phyloP scores from a whole-genome alignment of 306 rosid genomes.

The Lathyrus tuberosus region DNA sequence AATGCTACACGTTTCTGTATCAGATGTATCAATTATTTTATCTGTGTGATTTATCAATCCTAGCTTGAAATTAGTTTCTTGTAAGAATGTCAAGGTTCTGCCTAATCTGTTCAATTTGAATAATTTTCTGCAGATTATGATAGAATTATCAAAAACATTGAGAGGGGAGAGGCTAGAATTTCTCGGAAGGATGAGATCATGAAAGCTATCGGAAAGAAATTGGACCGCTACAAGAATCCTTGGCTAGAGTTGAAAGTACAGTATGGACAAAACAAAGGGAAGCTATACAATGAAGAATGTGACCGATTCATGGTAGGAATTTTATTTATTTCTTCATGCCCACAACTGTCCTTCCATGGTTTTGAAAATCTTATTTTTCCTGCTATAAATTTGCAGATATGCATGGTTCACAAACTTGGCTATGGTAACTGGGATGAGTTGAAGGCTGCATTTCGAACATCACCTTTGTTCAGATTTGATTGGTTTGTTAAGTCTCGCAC shows the following conservation, averaged over 20 bases:
- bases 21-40: background rate
- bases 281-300: constrained; percentile 97
- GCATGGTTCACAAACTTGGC: constrained; percentile 99
- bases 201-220: constrained; percentile 98
- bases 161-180: constrained; percentile 99
- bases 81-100: background rate
- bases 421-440: constrained; percentile 99
- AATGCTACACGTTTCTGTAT: constrained; percentile 14
- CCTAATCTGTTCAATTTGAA: constrained; percentile 30
- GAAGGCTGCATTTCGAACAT: constrained; percentile 96
- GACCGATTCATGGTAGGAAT: constrained; percentile 88
- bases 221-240: constrained; percentile 99
- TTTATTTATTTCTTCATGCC: constrained; percentile 7
- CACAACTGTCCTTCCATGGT: background rate
- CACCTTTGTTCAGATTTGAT: constrained; percentile 96
- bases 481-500: constrained; percentile 99
- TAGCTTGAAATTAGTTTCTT: constrained; percentile 27
- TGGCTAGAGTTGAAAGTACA: constrained; percentile 97
- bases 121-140: constrained; percentile 72
- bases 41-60: constrained; percentile 20
- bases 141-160: constrained; percentile 93
- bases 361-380: background rate
- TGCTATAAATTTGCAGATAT: constrained; percentile 59
- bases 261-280: constrained; percentile 97
- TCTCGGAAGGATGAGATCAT: constrained; percentile 97